phyloP scores from a whole-genome alignment of 2,329 filamentous ascomycete species.

The Oidium heveae region DNA sequence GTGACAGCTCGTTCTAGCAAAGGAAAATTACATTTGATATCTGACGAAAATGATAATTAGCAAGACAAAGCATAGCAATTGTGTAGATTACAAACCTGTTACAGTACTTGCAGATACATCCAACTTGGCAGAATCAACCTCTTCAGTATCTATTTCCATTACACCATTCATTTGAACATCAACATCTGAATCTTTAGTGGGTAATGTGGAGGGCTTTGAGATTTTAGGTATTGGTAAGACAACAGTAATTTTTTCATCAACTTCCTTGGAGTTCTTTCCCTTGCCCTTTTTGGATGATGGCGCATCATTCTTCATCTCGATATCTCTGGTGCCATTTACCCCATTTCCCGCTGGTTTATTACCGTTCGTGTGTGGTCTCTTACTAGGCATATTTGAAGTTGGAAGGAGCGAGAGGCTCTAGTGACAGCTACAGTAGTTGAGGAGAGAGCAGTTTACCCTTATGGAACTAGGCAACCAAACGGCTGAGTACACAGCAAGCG shows the following conservation, averaged over 20 bases:
- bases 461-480: no score
- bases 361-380: slow-evolving; percentile 40
- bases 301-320: slow-evolving; percentile 43
- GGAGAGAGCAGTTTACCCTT: no score
- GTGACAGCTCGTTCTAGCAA: slow-evolving; percentile 78
- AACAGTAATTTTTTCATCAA: slow-evolving; percentile 58
- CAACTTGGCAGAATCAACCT: slow-evolving; percentile 24
- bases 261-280: slow-evolving; percentile 44
- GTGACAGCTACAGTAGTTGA: no score
- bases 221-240: slow-evolving; percentile 51
- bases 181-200: slow-evolving; percentile 34
- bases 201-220: slow-evolving; percentile 28
- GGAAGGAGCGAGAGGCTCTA: no score
- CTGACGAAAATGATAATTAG: slow-evolving; percentile 21
- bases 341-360: slow-evolving; percentile 43
- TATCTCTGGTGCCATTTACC: slow-evolving; percentile 33
- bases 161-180: slow-evolving; percentile 46
- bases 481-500: no score
- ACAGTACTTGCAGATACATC: slow-evolving; percentile 35
- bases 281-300: slow-evolving; percentile 30
- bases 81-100: slow-evolving; percentile 23
- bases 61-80: not conserved
- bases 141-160: slow-evolving; percentile 9
- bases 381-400: slow-evolving; percentile 32
- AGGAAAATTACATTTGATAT: slow-evolving; percentile 84